These are phyloP conservation scores for Leucosporidium creatinivorum DNA, from an alignment of 768 basidiomycete genomes.

Conservation along the genomic window DNA sequence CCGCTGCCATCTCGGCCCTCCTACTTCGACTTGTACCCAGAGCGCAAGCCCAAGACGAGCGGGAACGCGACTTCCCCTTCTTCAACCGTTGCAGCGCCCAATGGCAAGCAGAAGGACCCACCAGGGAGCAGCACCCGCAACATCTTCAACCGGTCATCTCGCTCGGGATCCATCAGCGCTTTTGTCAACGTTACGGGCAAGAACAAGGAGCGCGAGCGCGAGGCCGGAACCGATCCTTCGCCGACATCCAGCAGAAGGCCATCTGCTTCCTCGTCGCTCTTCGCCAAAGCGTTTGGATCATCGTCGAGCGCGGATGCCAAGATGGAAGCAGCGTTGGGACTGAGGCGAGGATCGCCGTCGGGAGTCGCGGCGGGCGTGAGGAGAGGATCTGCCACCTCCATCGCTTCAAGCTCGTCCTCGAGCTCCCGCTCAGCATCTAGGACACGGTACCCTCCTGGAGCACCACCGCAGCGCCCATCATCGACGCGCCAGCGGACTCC, in stretches of 20 bases:
- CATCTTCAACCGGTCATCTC: neutral
- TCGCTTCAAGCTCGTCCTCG: too few relatives aligned
- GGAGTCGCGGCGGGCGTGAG: too few relatives aligned
- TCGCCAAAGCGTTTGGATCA: neutral
- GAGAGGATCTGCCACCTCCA: too few relatives aligned
- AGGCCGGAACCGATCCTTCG: neutral
- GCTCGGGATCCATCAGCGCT: neutral
- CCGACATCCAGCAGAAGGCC: neutral
- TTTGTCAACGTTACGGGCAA: neutral
- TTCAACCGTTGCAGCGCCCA: neutral
- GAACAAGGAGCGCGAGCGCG: neutral
- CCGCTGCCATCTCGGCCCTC: neutral
- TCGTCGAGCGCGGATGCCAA: neutral
- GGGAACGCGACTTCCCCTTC: neutral
- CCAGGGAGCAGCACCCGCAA: neutral
- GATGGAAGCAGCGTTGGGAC: neutral
- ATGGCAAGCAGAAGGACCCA: neutral
- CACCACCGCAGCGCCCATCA: neutral
- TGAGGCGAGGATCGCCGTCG: too few relatives aligned
- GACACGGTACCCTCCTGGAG: too few relatives aligned
- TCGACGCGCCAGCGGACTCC: neutral
- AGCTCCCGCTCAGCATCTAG: too few relatives aligned
- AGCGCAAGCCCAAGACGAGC: neutral
- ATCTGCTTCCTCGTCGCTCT: neutral
- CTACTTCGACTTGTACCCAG: neutral